Base-by-base conservation (phyloP, 495 filamentous ascomycete genomes). In the Staphylotrichum longicolle region DNA sequence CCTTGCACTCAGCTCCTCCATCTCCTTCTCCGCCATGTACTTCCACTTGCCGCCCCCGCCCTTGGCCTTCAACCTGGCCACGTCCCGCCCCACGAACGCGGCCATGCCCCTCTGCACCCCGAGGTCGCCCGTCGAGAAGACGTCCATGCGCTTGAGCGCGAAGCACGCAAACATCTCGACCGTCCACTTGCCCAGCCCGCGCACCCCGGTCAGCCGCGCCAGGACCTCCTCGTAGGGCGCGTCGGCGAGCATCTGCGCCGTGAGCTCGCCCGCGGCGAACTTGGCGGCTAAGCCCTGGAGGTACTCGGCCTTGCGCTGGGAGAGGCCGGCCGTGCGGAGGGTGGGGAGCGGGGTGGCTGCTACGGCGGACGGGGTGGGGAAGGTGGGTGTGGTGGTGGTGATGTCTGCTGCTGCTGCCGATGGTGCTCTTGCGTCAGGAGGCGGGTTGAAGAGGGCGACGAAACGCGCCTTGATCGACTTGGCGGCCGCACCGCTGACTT, bases 151-250 rank as follows among this genome's bases (percentile, higher is more conserved):
- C 81, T 96, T 96, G 48, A 98, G 75, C 10, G 83, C 88, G 74
- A 98, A 98, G 70, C 88, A 89, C 62, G 91, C 88, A 77, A 98
- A 98, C 93, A 97, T 98, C 79, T 96, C 93, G 27, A 93, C 94
- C 56, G 87, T 91, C 94, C 95, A 98, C 62, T 76, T 80, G 3
- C 94, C 94, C 54, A 98, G 73, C 4, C 94, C 94, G 40, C 93
- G 79, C 39, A 98, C 91, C 20, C 89, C 88, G n/a, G 84, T 88
- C 62, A 98, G 75, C 68, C 81, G 87, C 75, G 88, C 82, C 39
- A 97, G 70, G 11, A 98, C 77, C 66, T 96, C 92, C 54, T 95
- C 92, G 75, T 98, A 91, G 46, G 83, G 83, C 7, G 91, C 92
- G 37, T 82, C 79, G 41, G 87, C 80, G 15, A 98, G 80, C 77